These are phyloP conservation scores for Brettanomyces custersianus DNA, from an alignment of 805 yeast genomes.

Conservation along the genomic window DNA sequence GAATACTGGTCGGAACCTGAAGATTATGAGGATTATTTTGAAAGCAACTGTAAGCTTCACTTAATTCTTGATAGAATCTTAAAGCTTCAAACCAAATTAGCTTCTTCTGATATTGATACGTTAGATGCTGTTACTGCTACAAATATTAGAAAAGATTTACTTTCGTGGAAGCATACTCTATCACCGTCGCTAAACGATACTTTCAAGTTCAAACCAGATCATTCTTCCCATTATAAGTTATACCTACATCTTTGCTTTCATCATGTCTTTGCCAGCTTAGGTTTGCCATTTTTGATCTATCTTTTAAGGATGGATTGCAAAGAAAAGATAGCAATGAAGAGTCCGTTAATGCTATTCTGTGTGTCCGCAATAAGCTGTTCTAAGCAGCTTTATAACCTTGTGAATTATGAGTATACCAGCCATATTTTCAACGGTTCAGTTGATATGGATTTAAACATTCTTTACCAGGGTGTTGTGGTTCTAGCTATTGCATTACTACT, in stretches of 20 bases:
- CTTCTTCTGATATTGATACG: no score
- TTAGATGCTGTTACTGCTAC: conserved; percentile 7
- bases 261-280: conserved; percentile 5
- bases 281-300: conserved; percentile 6
- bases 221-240: background rate
- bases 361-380: conserved; percentile 6
- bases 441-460: conserved; percentile 4
- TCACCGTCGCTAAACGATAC: conserved; percentile 1
- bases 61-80: conserved; percentile 4
- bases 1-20: conserved; percentile 2
- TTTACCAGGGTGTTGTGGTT: conserved; percentile 6
- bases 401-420: conserved; percentile 2
- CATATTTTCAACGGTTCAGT: conserved; percentile 6
- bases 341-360: conserved; percentile 2
- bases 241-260: conserved; percentile 5
- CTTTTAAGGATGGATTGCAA: conserved; percentile 3
- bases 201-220: background rate
- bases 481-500: conserved; percentile 4
- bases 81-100: conserved; percentile 5
- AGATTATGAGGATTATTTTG: conserved; percentile 5
- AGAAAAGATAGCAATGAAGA: conserved; percentile 1
- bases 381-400: conserved; percentile 4
- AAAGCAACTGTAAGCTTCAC: conserved; percentile 2
- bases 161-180: conserved; percentile 4
- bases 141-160: conserved; percentile 8